These are phyloP conservation scores for Aureobasidium namibiae DNA, from an alignment of 2,329 filamentous ascomycete genomes.

Conservation along the genomic window DNA sequence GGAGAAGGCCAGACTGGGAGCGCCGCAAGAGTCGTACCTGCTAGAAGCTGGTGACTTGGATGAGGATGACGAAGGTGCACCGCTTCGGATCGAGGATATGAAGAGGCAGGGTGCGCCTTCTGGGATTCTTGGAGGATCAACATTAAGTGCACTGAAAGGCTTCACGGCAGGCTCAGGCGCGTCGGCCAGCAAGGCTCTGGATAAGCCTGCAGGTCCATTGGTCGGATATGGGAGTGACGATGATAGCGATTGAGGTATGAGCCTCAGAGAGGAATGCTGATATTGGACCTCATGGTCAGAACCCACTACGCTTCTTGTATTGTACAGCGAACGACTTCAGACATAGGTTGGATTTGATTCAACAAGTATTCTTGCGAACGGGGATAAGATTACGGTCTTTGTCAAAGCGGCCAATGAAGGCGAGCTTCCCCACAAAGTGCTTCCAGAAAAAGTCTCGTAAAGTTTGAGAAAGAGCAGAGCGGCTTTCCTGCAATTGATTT, in stretches of 20 bases:
- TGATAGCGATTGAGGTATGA: constrained; percentile 50
- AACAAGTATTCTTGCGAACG: background rate
- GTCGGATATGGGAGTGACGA: constrained; percentile 89
- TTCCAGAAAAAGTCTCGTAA: background rate
- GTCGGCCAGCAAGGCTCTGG: constrained; percentile 44
- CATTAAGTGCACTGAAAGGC: constrained; percentile 67
- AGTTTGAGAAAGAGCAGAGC: background rate
- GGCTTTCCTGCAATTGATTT: background rate
- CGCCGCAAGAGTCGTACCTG: constrained; percentile 53
- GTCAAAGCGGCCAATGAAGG: background rate
- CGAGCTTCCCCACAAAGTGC: background rate
- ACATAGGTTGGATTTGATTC: background rate
- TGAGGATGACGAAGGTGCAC: constrained; percentile 27
- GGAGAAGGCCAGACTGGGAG: constrained; percentile 58
- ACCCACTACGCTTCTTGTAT: too few relatives aligned
- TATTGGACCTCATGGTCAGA: background rate
- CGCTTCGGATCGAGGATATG: constrained; percentile 37
- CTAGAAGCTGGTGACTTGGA: constrained; percentile 51
- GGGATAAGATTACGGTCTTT: background rate
- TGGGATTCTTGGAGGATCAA: constrained; percentile 75
- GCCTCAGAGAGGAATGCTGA: too few relatives aligned
- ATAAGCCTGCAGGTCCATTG: constrained; percentile 58
- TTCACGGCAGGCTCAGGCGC: constrained; percentile 35
- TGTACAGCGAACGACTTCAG: background rate
- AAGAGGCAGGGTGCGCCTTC: constrained; percentile 34